Evolutionary conservation across 768 basidiomycete species (phyloP).

Genomic region (Phaffia australis): DNA sequence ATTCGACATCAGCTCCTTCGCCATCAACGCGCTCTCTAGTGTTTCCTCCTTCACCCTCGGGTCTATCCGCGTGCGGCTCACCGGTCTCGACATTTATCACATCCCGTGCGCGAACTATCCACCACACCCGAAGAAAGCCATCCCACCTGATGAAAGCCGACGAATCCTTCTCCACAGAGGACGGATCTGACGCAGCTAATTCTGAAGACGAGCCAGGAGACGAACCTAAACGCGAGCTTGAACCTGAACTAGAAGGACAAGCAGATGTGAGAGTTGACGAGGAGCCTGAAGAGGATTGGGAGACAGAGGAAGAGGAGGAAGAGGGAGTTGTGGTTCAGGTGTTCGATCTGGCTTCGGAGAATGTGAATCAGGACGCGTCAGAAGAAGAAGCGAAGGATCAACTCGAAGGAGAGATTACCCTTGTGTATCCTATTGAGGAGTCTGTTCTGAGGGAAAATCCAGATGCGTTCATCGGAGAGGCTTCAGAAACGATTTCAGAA

Average conservation of each 20-base stretch:
- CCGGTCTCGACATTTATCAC: too few species aligned
- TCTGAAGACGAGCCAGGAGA: neutral
- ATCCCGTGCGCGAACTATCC: too few species aligned
- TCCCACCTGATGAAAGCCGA: neutral
- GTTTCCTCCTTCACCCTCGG: too few species aligned
- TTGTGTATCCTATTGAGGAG: neutral
- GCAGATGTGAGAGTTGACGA: neutral
- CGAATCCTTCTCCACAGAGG: neutral
- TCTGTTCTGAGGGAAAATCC: neutral
- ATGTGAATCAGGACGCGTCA: neutral
- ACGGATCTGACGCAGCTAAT: neutral
- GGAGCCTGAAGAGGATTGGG: neutral
- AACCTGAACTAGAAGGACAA: neutral
- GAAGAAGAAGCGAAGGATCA: neutral
- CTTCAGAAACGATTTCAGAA: neutral
- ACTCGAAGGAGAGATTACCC: neutral
- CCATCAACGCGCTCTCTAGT: too few species aligned
- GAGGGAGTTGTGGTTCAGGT: too few species aligned
- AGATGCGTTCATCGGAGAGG: too few species aligned
- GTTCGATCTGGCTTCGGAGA: neutral
- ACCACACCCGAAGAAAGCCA: too few species aligned
- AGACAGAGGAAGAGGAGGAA: neutral
- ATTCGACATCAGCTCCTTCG: too few species aligned
- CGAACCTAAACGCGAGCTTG: neutral
- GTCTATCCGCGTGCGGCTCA: too few species aligned